A percentile compares a stretch with the other conserved stretches of the same genome.
Conservation (phyloP, 2,329 filamentous ascomycete species). For the Colletotrichum sp. region DNA sequence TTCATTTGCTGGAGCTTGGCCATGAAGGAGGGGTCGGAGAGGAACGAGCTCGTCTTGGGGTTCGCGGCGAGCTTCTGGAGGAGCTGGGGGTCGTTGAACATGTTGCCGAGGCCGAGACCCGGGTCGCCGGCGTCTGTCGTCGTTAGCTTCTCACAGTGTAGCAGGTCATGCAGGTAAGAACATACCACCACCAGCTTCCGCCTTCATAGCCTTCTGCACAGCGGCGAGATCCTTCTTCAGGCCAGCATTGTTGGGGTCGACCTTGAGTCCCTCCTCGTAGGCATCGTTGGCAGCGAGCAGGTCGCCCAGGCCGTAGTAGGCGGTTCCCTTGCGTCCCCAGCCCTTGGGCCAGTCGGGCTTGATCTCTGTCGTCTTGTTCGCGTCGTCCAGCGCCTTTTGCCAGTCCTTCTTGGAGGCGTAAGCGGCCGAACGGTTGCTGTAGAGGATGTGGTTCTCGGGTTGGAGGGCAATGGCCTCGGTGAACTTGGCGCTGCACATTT, state of each 20-base stretch:
- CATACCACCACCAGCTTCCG: slow-evolving; percentile 56
- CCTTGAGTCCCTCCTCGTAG: slow-evolving; percentile 92
- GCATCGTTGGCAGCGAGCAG: slow-evolving; percentile 85
- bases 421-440: slow-evolving; percentile 91
- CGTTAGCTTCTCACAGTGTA: background rate
- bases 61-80: slow-evolving; percentile 90
- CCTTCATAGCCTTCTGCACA: slow-evolving; percentile 87
- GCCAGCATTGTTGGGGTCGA: slow-evolving; percentile 89
- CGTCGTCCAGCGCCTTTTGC: slow-evolving; percentile 83
- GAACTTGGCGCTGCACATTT: slow-evolving; percentile 78
- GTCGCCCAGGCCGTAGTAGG: slow-evolving; percentile 86
- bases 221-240: slow-evolving; percentile 87
- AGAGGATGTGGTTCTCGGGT: slow-evolving; percentile 92
- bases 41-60: slow-evolving; percentile 85
- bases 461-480: slow-evolving; percentile 90
- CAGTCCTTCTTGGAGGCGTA: slow-evolving; percentile 92
- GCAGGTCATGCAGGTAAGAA: background rate
- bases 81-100: slow-evolving; percentile 94
- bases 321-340: slow-evolving; percentile 91
- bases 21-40: slow-evolving; percentile 89
- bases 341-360: slow-evolving; percentile 99
- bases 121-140: slow-evolving; percentile 60
- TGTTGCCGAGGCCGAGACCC: slow-evolving; percentile 78
- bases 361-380: slow-evolving; percentile 89
- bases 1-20: slow-evolving; percentile 82